Base-by-base conservation (phyloP, 164 flowering plant species). In the Chloranthus sessilifolius region DNA sequence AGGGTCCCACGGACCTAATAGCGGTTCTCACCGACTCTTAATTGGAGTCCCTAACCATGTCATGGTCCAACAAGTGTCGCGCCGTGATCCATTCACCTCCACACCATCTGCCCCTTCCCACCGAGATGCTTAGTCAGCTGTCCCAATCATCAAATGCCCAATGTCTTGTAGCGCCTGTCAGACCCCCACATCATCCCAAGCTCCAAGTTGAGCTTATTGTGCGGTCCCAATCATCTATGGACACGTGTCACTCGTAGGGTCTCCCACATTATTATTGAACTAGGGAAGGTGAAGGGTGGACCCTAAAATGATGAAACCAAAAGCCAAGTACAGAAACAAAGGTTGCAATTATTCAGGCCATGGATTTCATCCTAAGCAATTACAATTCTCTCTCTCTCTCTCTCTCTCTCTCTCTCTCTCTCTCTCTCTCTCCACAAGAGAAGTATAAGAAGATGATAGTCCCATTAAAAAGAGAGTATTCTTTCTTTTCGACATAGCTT, bases 301-400 rank as follows among this genome's bases (percentile, higher is more conserved):
- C 24, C 63, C 74, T 66, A 44, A 52, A 64, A 60, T 69, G 73
- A 79, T 81, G 74, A 57, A 70, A 73, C 74, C 73, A 74, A 79
- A 74, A 72, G 61, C 55, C 43, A 66, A 72, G 78, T 69, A 79
- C 80, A 75, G 52, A 50, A n/a, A n/a, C n/a, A 42, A 22, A 55
- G 37, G 65, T 58, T 64, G 66, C 76, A 79, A 77, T 79, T 66
- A 79, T 79, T 75, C 74, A 66, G 62, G 58, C 66, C 78, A 71
- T 72, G 58, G 49, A 68, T 69, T 75, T 77, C 76, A 57, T 60
- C 63, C 71, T 47, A 57, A 69, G 70, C 64, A 58, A 56, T n/a
- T 19, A 49, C 40, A 50, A 56, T 52, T 55, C n/a, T n/a, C n/a
- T n/a, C n/a, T n/a, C n/a, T n/a, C n/a, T n/a, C n/a, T n/a, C n/a